Evolutionary conservation across 2,329 filamentous ascomycete species (phyloP), one percentile per base, ranked within the genome.

Genomic region (Hypoxylon sp.): DNA sequence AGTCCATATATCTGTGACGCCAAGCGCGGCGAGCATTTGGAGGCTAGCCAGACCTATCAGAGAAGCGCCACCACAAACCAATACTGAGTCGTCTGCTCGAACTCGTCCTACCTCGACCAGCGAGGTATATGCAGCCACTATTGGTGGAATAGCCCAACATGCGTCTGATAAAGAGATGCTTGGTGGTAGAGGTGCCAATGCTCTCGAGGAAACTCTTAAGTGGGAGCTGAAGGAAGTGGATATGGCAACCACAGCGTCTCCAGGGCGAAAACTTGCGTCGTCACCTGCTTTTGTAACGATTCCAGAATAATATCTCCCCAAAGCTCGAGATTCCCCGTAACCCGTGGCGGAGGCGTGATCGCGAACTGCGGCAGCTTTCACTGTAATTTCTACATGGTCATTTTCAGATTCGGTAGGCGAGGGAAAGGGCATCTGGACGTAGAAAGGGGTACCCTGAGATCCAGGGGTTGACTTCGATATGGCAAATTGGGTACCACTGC

Each of bases 1-100:
- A n/a, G 50, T 42, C 64, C 67, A 70, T 2, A 70, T 6, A 22
- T 68, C 35, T n/a, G 1, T 3, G 8, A 62, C 22, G 10, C 46
- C 57, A 25, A n/a, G 49, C 4, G 51, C 2, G 2, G n/a, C 8
- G 8, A 67, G 51, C 3, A 70, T 6, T 27, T 58, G 31, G 11
- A 68, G 20, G 5, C 25, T 33, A 31, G 60, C 55, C 17, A 27
- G 50, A 1, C 44, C 57, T 8, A 60, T 6, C 3, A 14, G 22
- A 17, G 6, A 53, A 14, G 49, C 17, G 10, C 53, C 49, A 3
- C 11, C 17, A n/a, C 62, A 40, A 27, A 70, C 22, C 10, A 70
- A 33, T 13, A 70, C 11, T 3, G 44, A 49, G 31, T 63, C 33
- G 14, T 2, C 31, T 0, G 20, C 0, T 5, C 13, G 14, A 13